Base-by-base conservation (phyloP, 257 asterid genomes). In the Penstemon barbatus region DNA sequence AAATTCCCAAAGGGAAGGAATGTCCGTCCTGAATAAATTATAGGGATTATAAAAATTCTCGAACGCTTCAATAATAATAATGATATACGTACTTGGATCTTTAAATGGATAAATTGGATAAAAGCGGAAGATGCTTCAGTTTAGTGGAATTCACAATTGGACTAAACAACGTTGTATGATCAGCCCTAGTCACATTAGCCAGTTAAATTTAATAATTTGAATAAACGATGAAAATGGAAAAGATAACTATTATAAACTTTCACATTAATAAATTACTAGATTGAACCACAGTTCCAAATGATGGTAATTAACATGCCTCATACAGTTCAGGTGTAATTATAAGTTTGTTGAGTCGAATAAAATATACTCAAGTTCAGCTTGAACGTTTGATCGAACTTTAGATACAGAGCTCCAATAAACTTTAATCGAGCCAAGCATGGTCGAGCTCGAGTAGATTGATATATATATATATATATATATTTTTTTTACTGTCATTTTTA, bases 141-240 rank as follows among this genome's bases (percentile, higher is more conserved):
- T 72, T 42, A 73, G 87, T 83, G 85, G 87, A 78, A 19, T 77
- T 72, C 81, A 75, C 50, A 72, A 69, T 80, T 80, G 70, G 70
- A 68, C 66, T 41, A 64, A 75, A 78, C 77, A 69, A 78, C 57
- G 53, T 76, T 77, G 62, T 68, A 68, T 75, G 74, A 66, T 74
- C 75, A 52, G 62, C 68, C 76, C 18, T 55, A 39, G 45, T 45
- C 78, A 77, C 52, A 61, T 63, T 74, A 74, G 38, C 78, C 77
- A 48, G 40, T 74, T 49, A 18, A 70, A 48, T 65, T 33, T 46
- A 59, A 52, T 69, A 54, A 11, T 38, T 39, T 6, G 51, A 37
- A 50, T 52, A 37, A 52, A 52, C 37, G 12, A 71, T 62, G 59
- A 36, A n/a, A 38, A 44, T 55, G 59, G 48, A 61, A 54, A 70